A percentile compares a stretch with the other conserved stretches of the same genome.
These are phyloP conservation scores for Aureobasidium sp. DNA, from an alignment of 2,329 filamentous ascomycete species.

Conservation along the genomic window DNA sequence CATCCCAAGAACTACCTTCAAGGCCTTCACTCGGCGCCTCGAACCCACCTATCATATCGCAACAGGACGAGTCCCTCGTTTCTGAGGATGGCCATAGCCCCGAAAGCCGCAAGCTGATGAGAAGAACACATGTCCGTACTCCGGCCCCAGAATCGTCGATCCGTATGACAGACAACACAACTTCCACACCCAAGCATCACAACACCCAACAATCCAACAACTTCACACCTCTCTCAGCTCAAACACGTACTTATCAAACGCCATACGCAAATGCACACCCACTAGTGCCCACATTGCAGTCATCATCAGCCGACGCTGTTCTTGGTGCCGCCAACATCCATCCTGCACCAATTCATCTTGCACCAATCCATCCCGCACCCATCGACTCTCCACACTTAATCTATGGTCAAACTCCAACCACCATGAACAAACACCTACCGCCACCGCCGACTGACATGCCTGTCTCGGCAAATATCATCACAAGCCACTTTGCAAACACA, in stretches of 20 bases:
- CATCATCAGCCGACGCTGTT: background rate
- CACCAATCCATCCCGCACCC: background rate
- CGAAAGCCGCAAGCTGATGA: background rate
- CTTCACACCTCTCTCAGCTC: background rate
- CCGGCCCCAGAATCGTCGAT: background rate
- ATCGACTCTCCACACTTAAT: background rate
- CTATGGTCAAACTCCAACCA: background rate
- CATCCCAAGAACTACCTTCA: background rate
- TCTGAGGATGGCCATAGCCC: background rate
- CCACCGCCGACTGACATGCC: background rate
- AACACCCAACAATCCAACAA: background rate
- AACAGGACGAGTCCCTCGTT: background rate
- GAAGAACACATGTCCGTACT: background rate
- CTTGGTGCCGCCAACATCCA: background rate
- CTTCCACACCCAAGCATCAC: background rate
- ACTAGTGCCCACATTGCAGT: background rate
- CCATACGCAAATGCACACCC: background rate
- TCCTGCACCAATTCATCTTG: background rate
- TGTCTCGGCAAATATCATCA: background rate
- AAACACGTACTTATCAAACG: background rate
- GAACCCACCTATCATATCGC: background rate
- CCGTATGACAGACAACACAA: background rate
- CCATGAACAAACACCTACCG: background rate
- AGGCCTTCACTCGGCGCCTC: background rate
- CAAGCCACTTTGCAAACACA: background rate